These are phyloP conservation scores for Neophaeococcomyces mojaviensis DNA, from an alignment of 2,329 filamentous ascomycete genomes.

Conservation along the genomic window DNA sequence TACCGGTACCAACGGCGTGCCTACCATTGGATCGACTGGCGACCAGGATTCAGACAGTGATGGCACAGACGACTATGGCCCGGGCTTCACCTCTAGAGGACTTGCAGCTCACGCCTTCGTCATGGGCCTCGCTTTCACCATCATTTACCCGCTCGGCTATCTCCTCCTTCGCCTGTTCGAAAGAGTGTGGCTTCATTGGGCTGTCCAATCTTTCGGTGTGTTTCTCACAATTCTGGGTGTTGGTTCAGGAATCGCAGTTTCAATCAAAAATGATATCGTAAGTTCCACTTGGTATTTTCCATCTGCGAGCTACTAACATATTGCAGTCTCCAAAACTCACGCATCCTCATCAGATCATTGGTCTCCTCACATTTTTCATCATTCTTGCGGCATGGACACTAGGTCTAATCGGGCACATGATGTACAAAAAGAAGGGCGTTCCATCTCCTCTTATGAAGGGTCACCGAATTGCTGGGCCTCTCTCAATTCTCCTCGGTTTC, in stretches of 20 bases:
- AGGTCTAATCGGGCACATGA: constrained; percentile 50
- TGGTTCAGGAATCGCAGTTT: constrained; percentile 47
- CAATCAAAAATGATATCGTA: constrained; percentile 50
- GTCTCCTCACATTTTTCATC: constrained; percentile 46
- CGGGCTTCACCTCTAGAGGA: constrained; percentile 11
- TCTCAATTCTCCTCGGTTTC: constrained; percentile 47
- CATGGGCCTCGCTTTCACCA: constrained; percentile 51
- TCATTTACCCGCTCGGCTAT: constrained; percentile 50
- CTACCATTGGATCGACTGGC: constrained; percentile 28
- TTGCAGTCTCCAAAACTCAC: constrained; percentile 45
- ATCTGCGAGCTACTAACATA: constrained; percentile 9
- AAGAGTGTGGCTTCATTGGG: constrained; percentile 48
- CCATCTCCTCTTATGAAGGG: constrained; percentile 43
- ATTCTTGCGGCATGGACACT: constrained; percentile 48
- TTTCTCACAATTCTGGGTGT: constrained; percentile 44
- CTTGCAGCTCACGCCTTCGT: constrained; percentile 32
- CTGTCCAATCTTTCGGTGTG: constrained; percentile 46
- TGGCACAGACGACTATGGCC: constrained; percentile 1
- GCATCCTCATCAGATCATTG: constrained; percentile 52
- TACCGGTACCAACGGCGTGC: constrained; percentile 38
- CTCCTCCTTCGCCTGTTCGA: constrained; percentile 46
- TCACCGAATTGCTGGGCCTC: constrained; percentile 52
- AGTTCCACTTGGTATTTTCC: constrained; percentile 4
- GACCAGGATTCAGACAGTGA: constrained; percentile 23
- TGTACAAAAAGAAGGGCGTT: constrained; percentile 44